phyloP scores from a whole-genome alignment of 164 flowering plant genomes.

The Tetrastigma voinierianum region DNA sequence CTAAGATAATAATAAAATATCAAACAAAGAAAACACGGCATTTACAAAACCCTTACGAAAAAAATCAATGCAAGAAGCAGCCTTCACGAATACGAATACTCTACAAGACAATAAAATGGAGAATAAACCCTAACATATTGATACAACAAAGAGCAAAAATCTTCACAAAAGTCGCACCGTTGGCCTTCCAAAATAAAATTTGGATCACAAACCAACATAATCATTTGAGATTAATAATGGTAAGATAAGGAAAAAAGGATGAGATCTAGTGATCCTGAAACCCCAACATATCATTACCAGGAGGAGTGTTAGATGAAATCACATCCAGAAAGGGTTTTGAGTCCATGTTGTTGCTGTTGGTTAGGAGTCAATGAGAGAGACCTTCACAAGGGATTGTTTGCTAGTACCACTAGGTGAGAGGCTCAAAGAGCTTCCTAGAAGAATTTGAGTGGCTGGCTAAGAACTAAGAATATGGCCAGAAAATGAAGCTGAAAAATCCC shows the following conservation, averaged over 20 bases:
- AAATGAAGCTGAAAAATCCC: neutral
- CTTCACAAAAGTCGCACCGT: too few relatives aligned
- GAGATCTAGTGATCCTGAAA: neutral
- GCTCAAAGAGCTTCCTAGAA: neutral
- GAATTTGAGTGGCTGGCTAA: neutral
- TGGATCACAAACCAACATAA: too few relatives aligned
- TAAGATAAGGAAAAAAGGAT: neutral
- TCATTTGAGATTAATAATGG: too few relatives aligned
- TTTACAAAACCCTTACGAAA: too few relatives aligned
- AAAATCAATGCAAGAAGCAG: too few relatives aligned
- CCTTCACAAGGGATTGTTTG: conserved; percentile 26
- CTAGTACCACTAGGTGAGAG: neutral
- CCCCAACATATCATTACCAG: conserved; percentile 2
- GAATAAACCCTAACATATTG: too few relatives aligned
- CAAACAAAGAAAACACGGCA: too few relatives aligned
- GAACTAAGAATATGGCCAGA: neutral
- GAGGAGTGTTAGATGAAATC: neutral
- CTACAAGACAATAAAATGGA: too few relatives aligned
- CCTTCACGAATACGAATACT: too few relatives aligned
- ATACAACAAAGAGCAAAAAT: too few relatives aligned
- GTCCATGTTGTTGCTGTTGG: conserved; percentile 11
- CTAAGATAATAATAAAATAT: too few relatives aligned
- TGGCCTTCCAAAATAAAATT: too few relatives aligned
- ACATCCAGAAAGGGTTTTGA: conserved; percentile 11
- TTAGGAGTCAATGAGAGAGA: conserved; percentile 19